Percentiles rank a stretch among this genome's conserved stretches.
Conservation (phyloP, 257 asterid species). For the Nicotiana tomentosiformis region DNA sequence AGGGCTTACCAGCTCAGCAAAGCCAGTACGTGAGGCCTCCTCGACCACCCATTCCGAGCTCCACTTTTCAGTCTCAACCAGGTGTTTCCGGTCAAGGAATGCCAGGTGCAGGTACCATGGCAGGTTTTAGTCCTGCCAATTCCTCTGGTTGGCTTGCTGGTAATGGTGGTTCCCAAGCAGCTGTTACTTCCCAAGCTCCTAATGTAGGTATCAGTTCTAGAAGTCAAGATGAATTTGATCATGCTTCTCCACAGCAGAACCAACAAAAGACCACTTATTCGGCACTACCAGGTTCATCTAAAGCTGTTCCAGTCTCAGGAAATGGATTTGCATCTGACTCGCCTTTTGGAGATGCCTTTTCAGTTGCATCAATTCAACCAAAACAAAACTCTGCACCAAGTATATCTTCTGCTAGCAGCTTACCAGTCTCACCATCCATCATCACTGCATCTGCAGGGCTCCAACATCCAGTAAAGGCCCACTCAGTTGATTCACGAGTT, state of each 20-base stretch:
- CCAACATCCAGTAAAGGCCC: conserved; percentile 38
- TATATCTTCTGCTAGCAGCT: conserved; percentile 35
- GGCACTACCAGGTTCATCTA: conserved; percentile 45
- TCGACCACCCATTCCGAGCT: conserved; percentile 41
- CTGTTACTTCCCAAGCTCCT: conserved; percentile 50
- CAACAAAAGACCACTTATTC: conserved; percentile 33
- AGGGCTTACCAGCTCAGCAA: conserved; percentile 47
- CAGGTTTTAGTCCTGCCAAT: conserved; percentile 34
- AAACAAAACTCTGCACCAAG: conserved; percentile 31
- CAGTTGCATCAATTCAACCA: conserved; percentile 44
- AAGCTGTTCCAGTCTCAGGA: conserved; percentile 41
- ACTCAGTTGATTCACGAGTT: conserved; percentile 4
- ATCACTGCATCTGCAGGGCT: conserved; percentile 33
- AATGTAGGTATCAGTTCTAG: conserved; percentile 33
- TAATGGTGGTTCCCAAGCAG: conserved; percentile 37
- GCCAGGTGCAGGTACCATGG: conserved; percentile 37
- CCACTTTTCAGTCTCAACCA: conserved; percentile 53
- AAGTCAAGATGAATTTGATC: conserved; percentile 40
- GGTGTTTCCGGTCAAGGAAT: conserved; percentile 42
- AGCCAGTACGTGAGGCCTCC: conserved; percentile 48
- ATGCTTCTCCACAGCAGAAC: conserved; percentile 33
- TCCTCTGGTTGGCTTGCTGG: conserved; percentile 43
- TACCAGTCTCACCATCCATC: conserved; percentile 35
- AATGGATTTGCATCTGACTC: conserved; percentile 62
- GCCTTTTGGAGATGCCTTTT: conserved; percentile 57